Evolutionary conservation across 75 land plant species (phyloP).

Genomic region (Cryptomeria japonica): DNA sequence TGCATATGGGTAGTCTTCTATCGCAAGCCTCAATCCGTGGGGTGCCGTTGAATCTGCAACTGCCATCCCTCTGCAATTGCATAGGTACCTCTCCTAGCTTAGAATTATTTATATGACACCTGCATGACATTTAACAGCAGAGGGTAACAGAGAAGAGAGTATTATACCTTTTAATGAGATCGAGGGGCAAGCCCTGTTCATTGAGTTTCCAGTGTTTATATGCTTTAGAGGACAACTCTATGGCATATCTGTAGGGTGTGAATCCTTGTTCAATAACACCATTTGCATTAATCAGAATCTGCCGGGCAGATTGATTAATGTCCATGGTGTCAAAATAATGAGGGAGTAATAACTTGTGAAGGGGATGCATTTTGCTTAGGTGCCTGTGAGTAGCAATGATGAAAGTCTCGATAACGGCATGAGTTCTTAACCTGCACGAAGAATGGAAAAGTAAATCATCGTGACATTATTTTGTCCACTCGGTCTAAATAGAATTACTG

Average conservation of each 20-base stretch:
- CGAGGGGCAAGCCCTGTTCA: slow-evolving; percentile 29
- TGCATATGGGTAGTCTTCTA: no score
- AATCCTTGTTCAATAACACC: slow-evolving; percentile 26
- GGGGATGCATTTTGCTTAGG: slow-evolving; percentile 33
- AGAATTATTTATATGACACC: background rate
- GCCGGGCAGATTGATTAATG: slow-evolving; percentile 32
- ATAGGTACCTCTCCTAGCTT: background rate
- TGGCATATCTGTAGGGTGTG: slow-evolving; percentile 23
- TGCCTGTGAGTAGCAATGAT: slow-evolving; percentile 40
- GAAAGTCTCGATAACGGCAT: slow-evolving; percentile 34
- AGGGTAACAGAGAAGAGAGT: background rate
- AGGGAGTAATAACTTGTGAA: slow-evolving; percentile 21
- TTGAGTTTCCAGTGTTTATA: slow-evolving; percentile 27
- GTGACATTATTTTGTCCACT: background rate
- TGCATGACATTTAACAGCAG: no score
- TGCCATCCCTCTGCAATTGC: slow-evolving; percentile 23
- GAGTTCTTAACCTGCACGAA: slow-evolving; percentile 31
- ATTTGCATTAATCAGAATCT: slow-evolving; percentile 22
- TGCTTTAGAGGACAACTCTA: slow-evolving; percentile 23
- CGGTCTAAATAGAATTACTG: background rate
- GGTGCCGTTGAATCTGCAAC: background rate
- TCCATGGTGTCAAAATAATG: slow-evolving; percentile 40
- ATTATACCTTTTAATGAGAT: no score
- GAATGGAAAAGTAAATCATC: background rate
- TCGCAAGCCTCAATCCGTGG: slow-evolving; percentile 10